phyloP scores from a whole-genome alignment of 371 early-diverging fungal species.

The Dichotomocladium elegans region DNA sequence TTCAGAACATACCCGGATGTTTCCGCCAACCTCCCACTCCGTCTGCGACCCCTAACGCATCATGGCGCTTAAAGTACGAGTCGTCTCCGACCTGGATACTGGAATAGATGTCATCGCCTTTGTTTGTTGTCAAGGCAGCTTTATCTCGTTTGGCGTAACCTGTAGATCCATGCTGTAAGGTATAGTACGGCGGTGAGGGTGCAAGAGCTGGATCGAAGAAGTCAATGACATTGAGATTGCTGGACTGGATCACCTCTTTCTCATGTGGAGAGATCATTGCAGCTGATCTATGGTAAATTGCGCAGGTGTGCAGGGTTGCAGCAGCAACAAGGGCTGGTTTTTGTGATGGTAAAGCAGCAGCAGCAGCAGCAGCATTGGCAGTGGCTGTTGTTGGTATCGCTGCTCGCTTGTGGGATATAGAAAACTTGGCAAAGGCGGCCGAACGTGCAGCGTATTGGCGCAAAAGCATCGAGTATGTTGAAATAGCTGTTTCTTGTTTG shows the following conservation, averaged over 20 bases:
- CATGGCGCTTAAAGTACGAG: constrained; percentile 72
- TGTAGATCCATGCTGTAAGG: constrained; percentile 68
- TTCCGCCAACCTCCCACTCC: constrained; percentile 84
- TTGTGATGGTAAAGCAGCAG: no score
- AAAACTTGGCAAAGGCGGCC: no score
- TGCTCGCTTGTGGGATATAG: no score
- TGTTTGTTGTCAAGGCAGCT: constrained; percentile 30
- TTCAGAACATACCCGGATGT: constrained; percentile 30
- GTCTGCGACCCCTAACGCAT: constrained; percentile 81
- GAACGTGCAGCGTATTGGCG: no score
- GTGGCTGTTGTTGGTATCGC: no score
- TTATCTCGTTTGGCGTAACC: constrained; percentile 73
- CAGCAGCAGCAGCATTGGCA: no score
- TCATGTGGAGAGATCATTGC: constrained; percentile 24
- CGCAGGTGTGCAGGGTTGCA: no score
- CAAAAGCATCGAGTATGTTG: no score
- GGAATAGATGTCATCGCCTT: constrained; percentile 75
- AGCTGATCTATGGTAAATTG: no score
- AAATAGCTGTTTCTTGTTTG: no score
- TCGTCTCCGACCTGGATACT: constrained; percentile 81
- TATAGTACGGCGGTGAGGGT: constrained; percentile 38
- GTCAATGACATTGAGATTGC: constrained; percentile 42
- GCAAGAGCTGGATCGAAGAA: constrained; percentile 40
- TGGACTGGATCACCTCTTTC: constrained; percentile 11
- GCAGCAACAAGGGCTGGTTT: no score